phyloP scores from a whole-genome alignment of 2,329 filamentous ascomycete genomes.

The Amauroascus niger region DNA sequence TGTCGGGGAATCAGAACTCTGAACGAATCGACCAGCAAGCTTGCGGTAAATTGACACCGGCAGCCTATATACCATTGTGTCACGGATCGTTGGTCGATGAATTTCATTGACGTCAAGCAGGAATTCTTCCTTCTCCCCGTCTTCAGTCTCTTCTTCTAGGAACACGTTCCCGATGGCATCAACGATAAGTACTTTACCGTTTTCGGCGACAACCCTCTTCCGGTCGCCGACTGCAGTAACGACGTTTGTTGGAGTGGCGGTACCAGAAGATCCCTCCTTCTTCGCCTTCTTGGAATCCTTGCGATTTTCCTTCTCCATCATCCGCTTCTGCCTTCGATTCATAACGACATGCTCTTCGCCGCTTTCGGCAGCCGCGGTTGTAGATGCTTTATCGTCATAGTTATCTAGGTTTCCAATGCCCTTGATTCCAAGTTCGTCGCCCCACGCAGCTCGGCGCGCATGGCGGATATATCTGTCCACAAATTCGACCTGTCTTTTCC shows the following conservation, averaged over 20 bases:
- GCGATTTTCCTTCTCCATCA: conserved; percentile 69
- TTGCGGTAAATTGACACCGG: conserved; percentile 62
- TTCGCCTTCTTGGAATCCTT: conserved; percentile 53
- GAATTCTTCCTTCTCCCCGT: conserved; percentile 73
- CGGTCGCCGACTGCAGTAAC: conserved; percentile 53
- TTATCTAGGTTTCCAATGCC: conserved; percentile 58
- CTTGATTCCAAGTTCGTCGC: conserved; percentile 59
- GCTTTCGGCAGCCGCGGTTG: conserved; percentile 38
- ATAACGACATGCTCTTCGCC: conserved; percentile 43
- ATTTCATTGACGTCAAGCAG: conserved; percentile 85
- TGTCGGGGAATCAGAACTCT: conserved; percentile 14
- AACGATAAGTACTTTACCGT: conserved; percentile 89
- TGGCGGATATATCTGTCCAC: conserved; percentile 85
- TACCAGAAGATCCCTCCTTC: conserved; percentile 32
- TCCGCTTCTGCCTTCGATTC: conserved; percentile 78
- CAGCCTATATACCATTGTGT: conserved; percentile 73
- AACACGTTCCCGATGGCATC: conserved; percentile 88
- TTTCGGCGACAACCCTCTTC: conserved; percentile 84
- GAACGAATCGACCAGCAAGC: conserved; percentile 25
- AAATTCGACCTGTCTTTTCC: conserved; percentile 84
- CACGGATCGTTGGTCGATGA: conserved; percentile 60
- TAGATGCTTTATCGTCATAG: conserved; percentile 21
- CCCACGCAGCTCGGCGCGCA: conserved; percentile 81
- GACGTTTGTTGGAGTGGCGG: conserved; percentile 48
- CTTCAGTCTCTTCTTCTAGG: conserved; percentile 82